These are phyloP conservation scores for Debaryomyces maramus DNA, from an alignment of 805 yeast genomes.

Conservation along the genomic window DNA sequence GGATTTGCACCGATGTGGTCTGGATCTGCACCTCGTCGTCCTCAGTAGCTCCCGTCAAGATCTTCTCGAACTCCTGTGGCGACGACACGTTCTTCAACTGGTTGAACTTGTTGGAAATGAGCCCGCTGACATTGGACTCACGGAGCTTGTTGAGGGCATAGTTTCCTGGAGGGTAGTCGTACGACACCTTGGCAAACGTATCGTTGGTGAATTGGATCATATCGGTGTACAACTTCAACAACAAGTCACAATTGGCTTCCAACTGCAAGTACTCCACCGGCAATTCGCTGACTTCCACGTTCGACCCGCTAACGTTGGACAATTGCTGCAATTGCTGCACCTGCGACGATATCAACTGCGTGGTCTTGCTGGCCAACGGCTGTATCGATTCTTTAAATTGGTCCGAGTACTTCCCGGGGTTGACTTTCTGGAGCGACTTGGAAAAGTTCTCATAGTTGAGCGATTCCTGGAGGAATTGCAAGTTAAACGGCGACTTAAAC, in stretches of 20 bases:
- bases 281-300: constrained; percentile 67
- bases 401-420: constrained; percentile 43
- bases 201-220: constrained; percentile 41
- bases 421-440: constrained; percentile 35
- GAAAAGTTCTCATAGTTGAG: constrained; percentile 41
- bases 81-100: constrained; percentile 64
- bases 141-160: constrained; percentile 50
- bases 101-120: constrained; percentile 53
- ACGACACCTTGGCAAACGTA: constrained; percentile 72
- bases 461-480: constrained; percentile 43
- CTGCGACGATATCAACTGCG: constrained; percentile 59
- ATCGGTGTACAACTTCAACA: constrained; percentile 59
- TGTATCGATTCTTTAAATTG: constrained; percentile 45
- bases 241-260: constrained; percentile 65
- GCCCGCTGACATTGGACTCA: constrained; percentile 65
- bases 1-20: constrained; percentile 41
- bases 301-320: constrained; percentile 29
- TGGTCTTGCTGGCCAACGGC: constrained; percentile 61
- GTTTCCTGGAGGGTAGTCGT: constrained; percentile 76
- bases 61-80: constrained; percentile 65
- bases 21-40: constrained; percentile 24
- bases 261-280: constrained; percentile 71
- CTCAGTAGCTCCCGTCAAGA: constrained; percentile 40
- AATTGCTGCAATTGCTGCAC: constrained; percentile 53
- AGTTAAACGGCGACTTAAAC: constrained; percentile 39